Evolutionary conservation across 163 green algal species (phyloP).

Genomic region (Chlorella variabilis): DNA sequence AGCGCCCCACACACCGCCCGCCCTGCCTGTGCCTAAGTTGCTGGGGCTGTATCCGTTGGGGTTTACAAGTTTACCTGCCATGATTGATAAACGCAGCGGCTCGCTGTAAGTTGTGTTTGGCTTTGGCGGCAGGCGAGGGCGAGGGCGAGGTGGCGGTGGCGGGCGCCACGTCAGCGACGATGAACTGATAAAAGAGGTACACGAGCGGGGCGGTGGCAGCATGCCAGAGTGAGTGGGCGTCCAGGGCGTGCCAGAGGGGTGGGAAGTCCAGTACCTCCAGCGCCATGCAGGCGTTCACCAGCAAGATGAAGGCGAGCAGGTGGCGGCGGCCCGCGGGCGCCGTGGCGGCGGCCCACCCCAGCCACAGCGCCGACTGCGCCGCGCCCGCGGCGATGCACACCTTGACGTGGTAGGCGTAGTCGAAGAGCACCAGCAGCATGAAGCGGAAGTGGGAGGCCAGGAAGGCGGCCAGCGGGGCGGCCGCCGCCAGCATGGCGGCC

Average conservation of each 20-base stretch:
- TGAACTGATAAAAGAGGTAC: constrained; percentile 81
- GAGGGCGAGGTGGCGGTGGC: no score
- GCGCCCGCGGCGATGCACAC: constrained; percentile 74
- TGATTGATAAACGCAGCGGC: no score
- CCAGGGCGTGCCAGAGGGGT: constrained; percentile 69
- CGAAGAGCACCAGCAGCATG: constrained; percentile 85
- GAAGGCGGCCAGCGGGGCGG: constrained; percentile 7
- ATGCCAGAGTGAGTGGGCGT: constrained; percentile 92
- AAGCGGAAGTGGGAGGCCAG: constrained; percentile 62
- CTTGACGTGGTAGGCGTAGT: constrained; percentile 88
- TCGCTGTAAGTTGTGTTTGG: no score
- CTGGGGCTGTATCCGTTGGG: no score
- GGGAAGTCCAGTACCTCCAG: constrained; percentile 93
- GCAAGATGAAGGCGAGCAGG: constrained; percentile 62
- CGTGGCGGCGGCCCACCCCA: constrained; percentile 58
- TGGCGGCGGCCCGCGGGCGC: background rate
- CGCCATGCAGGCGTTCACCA: constrained; percentile 66
- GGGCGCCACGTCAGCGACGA: constrained; percentile 48
- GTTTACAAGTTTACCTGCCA: no score
- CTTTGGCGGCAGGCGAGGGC: background rate
- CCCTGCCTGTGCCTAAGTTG: no score
- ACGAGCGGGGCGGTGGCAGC: constrained; percentile 75
- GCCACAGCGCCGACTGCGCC: constrained; percentile 65
- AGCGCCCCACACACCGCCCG: no score
- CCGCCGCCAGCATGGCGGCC: background rate